Percentiles rank a stretch among this genome's conserved stretches.
phyloP scores from a whole-genome alignment of 208 protist species.

The Leishmania major region DNA sequence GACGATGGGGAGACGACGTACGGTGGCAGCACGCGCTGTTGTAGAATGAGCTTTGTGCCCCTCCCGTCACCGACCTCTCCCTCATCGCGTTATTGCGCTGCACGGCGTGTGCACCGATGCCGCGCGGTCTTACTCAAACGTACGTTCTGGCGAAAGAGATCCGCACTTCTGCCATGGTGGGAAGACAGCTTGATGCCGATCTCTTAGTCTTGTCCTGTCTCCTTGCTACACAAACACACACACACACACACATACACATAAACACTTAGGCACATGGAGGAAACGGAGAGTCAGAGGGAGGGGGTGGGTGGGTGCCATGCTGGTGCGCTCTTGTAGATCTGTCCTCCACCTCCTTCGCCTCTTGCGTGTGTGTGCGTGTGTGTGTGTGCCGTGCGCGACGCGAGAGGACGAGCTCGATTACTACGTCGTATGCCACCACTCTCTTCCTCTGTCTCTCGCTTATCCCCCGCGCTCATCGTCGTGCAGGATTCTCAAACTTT shows the following conservation, averaged over 20 bases:
- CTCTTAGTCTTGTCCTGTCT: not conserved
- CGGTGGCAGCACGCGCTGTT: not conserved
- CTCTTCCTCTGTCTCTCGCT: not conserved
- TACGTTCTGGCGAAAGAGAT: not conserved
- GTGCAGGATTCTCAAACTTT: not conserved
- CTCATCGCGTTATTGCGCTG: not conserved
- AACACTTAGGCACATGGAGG: not conserved
- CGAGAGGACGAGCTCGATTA: not conserved
- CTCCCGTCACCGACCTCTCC: not conserved
- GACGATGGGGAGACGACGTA: not conserved
- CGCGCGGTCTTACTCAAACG: not conserved
- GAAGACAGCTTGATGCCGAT: not conserved
- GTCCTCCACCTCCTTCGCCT: not conserved
- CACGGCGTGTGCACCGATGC: not conserved
- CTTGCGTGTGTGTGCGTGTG: not conserved
- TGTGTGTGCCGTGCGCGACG: not conserved
- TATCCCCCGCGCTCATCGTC: not conserved
- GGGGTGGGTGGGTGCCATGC: not conserved
- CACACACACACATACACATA: not conserved
- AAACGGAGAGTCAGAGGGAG: not conserved
- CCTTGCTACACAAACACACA: constrained; percentile 1
- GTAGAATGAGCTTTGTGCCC: not conserved
- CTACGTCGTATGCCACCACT: not conserved
- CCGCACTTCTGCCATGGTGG: not conserved
- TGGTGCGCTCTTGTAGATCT: not conserved